phyloP scores from a whole-genome alignment of 225 moss, liverwort and hornwort genomes.

The Antitrichia curtipendula region DNA sequence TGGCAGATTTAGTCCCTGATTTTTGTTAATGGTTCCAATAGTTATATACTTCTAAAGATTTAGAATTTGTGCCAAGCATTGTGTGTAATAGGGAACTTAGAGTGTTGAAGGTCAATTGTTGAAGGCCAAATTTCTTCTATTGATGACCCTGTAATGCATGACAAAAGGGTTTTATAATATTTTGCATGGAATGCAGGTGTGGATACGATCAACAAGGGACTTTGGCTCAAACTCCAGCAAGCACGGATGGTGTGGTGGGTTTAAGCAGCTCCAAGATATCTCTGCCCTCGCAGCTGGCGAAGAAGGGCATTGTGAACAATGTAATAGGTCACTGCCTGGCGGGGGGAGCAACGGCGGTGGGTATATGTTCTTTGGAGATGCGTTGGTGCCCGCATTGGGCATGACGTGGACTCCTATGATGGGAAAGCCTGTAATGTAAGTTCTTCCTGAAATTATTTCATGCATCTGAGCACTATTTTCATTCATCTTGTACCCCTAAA shows the following conservation, averaged over 20 bases:
- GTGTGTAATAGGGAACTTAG: background rate
- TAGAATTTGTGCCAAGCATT: background rate
- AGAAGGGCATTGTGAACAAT: constrained; percentile 52
- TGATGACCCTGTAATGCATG: background rate
- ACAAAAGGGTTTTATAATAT: background rate
- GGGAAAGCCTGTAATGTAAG: constrained; percentile 3
- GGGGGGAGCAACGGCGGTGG: constrained; percentile 66
- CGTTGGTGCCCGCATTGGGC: constrained; percentile 72
- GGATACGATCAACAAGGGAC: constrained; percentile 86
- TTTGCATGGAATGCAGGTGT: constrained; percentile 40
- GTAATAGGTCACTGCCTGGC: constrained; percentile 78
- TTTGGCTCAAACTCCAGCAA: constrained; percentile 53
- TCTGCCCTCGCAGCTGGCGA: constrained; percentile 68
- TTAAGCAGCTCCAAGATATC: constrained; percentile 60
- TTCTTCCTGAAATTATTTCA: background rate
- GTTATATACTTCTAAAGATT: background rate
- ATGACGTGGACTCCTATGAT: constrained; percentile 75
- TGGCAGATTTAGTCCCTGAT: background rate
- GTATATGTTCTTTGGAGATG: constrained; percentile 75
- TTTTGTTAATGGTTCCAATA: background rate
- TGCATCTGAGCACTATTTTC: background rate
- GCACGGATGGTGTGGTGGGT: constrained; percentile 82
- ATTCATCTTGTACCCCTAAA: no score
- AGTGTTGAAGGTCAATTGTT: no score
- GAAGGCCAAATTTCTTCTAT: no score